Evolutionary conservation across 768 basidiomycete genomes (phyloP), one percentile per base, ranked within the genome.

Genomic region (Hygrocybe punicea): DNA sequence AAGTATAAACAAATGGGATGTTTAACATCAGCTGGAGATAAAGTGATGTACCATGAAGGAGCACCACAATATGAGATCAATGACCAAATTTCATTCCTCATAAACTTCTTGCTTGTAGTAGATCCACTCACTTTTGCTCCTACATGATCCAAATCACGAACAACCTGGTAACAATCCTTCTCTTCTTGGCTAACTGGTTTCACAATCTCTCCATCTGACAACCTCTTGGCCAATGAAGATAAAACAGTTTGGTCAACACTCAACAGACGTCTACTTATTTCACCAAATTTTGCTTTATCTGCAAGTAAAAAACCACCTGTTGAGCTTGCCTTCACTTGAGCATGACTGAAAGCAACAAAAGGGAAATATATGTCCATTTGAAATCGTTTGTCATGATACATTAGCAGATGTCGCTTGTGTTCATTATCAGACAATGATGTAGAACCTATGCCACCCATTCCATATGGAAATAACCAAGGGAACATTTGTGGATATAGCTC

Each of bases 341-440:
- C 57, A 47, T 77, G 71, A 50, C 71, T 77, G 54, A 77, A 77
- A 0, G 67, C 73, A 23, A 75, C 56, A 33, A 77, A 70, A 1
- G 73, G 65, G 58, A 77, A 79, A 17, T 67, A 56, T 1, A 61
- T 9, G 53, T 78, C 75, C 1, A n/a, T 57, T 56, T 78, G 78
- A 62, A 79, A 79, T 0, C 69, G 59, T 45, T 73, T 73, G 52
- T 77, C 76, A 53, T 73, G 66, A 58, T 76, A 78, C 70, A 74
- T 68, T 1, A 79, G 57, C 0, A 74, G 47, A 14, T 61, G 42
- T 17, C 56, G 52, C 19, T 71, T 72, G 40, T 74, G 73, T 17
- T 45, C 42, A 0, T 23, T 34, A 16, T 66, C 62, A 4, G 67
- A 68, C 0, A 74, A 13, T 35, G 48, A 6, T 11, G 40, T 19